Evolutionary conservation across 2,329 filamentous ascomycete genomes (phyloP), one percentile per base, ranked within the genome.

Genomic region (Fusarium oligoseptatum): DNA sequence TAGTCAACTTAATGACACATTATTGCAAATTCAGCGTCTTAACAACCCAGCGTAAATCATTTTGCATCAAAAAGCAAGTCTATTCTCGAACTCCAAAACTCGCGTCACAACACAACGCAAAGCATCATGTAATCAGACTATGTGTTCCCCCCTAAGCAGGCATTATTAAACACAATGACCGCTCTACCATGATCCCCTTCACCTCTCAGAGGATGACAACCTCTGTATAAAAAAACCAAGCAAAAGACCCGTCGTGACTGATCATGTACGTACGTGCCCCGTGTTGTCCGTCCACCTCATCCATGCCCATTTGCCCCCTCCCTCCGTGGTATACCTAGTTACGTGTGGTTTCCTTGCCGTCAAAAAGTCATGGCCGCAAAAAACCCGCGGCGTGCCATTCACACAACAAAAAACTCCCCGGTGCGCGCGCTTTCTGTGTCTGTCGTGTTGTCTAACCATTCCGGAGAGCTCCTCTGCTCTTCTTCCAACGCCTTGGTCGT

Each of bases 291-390:
- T 63, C 72, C 39, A 32, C 34, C 66, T 66, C 74, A 58, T 52
- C 71, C 66, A 65, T 69, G 60, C 61, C 61, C 20, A 17, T 61
- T 75, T 60, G 45, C 66, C 62, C 58, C 55, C 48, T 32, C 43
- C 65, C 64, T 58, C 64, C 61, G 43, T 76, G 74, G 74, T 76
- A 76, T 76, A 75, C 74, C 70, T 73, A 20, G 48, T 55, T 32
- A 34, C 48, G 17, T 55, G 27, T 52, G 64, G 56, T 73, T 22
- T 24, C 69, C 67, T 71, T 66, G 67, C 70, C 74, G 66, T 76
- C 60, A 76, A 76, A 76, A 70, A 67, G 63, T 73, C 71, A 43
- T 76, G 37, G 56, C 74, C 74, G 68, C 67, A 63, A 73, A 73
- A 73, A 68, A 34, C 32, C 29, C 37, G 64, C 68, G 69, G 62